Conservation (phyloP, 1,284 basidiomycete genomes). For the Trichosporon asahii region DNA sequence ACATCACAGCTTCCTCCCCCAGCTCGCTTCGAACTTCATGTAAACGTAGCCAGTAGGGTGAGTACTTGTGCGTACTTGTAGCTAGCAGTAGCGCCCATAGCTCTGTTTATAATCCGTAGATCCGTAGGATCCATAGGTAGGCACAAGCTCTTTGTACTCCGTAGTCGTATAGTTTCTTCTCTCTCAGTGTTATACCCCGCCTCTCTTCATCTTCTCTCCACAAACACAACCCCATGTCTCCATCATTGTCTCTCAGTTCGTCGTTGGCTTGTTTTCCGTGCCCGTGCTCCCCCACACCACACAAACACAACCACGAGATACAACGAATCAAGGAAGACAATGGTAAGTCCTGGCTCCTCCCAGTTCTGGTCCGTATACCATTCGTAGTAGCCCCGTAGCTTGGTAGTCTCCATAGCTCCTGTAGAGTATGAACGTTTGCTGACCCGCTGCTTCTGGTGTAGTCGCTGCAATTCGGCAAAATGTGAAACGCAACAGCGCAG, state of each 20-base stretch:
- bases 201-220: background rate
- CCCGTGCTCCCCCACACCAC: background rate
- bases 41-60: slow-evolving; percentile 5
- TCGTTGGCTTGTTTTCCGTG: slow-evolving; percentile 7
- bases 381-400: background rate
- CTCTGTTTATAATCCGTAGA: background rate
- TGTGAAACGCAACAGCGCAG: background rate
- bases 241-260: slow-evolving; percentile 7
- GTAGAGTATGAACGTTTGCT: slow-evolving; percentile 1
- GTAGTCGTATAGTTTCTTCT: background rate
- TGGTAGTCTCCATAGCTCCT: slow-evolving; percentile 5
- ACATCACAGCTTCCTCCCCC: slow-evolving; percentile 1
- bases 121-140: background rate
- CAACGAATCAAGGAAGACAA: slow-evolving; percentile 2
- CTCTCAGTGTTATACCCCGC: background rate
- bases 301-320: background rate
- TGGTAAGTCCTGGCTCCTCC: background rate
- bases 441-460: background rate
- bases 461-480: background rate
- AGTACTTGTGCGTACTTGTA: slow-evolving; percentile 9
- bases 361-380: background rate
- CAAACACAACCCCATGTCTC: background rate
- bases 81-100: background rate
- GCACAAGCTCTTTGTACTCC: slow-evolving; percentile 2
- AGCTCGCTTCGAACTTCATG: slow-evolving; percentile 11